A percentile compares a stretch with the other conserved stretches of the same genome.
Conservation (phyloP, 1,139 yeast genomes). For the Pichia sp. region DNA sequence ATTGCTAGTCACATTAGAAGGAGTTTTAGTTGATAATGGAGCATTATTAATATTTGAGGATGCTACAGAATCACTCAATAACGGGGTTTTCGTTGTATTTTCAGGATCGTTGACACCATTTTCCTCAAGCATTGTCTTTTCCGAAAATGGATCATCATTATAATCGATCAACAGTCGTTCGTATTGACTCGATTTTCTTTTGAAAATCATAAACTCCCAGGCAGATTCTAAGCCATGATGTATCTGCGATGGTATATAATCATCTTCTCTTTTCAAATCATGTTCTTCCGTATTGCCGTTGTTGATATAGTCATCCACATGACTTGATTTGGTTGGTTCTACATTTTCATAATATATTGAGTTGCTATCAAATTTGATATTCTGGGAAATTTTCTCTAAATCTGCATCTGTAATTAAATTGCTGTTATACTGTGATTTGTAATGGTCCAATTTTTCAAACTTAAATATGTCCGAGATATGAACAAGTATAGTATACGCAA, state of each 20-base stretch:
- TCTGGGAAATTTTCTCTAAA: constrained; percentile 27
- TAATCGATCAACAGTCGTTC: constrained; percentile 30
- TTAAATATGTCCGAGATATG: constrained; percentile 19
- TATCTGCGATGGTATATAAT: constrained; percentile 9
- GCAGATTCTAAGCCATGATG: constrained; percentile 20
- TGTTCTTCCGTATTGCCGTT: neutral
- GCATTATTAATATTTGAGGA: neutral
- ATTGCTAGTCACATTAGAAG: neutral
- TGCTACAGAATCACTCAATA: neutral
- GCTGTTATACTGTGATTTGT: constrained; percentile 25
- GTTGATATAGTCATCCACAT: constrained; percentile 14
- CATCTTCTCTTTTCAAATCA: neutral
- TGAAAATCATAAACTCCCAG: constrained; percentile 42
- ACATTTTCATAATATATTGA: constrained; percentile 1
- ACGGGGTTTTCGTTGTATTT: constrained; percentile 1
- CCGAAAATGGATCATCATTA: constrained; percentile 11
- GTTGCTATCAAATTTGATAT: constrained; percentile 29
- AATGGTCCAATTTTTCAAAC: constrained; percentile 13
- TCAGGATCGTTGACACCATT: neutral
- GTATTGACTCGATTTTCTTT: constrained; percentile 43
- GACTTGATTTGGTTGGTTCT: constrained; percentile 11
- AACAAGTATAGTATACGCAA: constrained; percentile 29
- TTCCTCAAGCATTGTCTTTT: neutral
- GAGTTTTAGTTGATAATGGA: neutral
- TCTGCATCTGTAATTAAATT: constrained; percentile 32